A percentile compares a stretch with the other conserved stretches of the same genome.
phyloP scores from a whole-genome alignment of 2,329 filamentous ascomycete genomes.

The Neonectria hederae region DNA sequence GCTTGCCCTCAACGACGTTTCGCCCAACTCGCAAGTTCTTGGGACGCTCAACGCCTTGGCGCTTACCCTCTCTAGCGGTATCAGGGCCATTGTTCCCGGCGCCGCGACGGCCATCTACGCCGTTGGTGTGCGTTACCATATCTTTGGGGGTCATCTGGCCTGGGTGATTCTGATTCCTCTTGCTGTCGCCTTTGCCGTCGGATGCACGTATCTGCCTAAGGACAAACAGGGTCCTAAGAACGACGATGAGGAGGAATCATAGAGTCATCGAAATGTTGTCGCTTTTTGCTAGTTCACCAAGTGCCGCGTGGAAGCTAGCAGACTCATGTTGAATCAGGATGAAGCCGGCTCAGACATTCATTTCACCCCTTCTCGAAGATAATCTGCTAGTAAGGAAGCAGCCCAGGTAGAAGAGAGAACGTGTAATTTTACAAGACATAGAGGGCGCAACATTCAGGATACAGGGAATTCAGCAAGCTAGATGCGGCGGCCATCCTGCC shows the following conservation, averaged over 20 bases:
- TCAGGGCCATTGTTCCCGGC: conserved; percentile 73
- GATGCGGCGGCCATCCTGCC: background rate
- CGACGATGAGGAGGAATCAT: conserved; percentile 19
- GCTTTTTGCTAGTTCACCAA: background rate
- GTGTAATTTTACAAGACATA: background rate
- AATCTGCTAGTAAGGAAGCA: background rate
- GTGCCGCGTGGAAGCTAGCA: background rate
- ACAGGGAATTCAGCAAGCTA: background rate
- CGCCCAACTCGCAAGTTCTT: conserved; percentile 70
- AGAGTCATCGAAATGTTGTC: background rate
- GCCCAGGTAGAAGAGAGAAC: background rate
- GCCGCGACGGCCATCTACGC: conserved; percentile 75
- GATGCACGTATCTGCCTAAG: conserved; percentile 42
- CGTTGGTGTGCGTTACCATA: conserved; percentile 68
- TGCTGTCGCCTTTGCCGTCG: conserved; percentile 41
- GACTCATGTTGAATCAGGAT: background rate
- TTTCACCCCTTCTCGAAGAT: background rate
- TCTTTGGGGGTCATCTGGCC: conserved; percentile 66
- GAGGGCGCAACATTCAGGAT: background rate
- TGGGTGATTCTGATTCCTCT: conserved; percentile 48
- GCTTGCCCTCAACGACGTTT: conserved; percentile 78
- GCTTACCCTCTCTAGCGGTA: conserved; percentile 67
- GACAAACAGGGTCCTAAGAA: conserved; percentile 33
- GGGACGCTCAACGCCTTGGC: conserved; percentile 74
- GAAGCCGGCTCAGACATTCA: background rate